Conservation (phyloP, 257 asterid genomes). For the Gynochthodes officinalis region DNA sequence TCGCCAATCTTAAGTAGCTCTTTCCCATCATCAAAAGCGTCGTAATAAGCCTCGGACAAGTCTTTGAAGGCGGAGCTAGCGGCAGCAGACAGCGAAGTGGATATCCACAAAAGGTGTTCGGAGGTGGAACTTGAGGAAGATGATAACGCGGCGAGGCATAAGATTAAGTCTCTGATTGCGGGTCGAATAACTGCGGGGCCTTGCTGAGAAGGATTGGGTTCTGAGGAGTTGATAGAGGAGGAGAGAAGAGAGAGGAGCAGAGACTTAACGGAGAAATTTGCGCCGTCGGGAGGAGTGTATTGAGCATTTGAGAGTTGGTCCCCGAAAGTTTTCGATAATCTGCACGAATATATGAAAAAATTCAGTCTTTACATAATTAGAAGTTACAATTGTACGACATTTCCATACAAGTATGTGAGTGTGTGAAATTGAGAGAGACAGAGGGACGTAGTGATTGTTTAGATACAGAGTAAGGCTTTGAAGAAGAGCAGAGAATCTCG, state of each 20-base stretch:
- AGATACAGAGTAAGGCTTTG: constrained; percentile 38
- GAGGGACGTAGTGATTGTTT: neutral
- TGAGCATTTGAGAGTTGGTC: constrained; percentile 39
- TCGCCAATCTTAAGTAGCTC: constrained; percentile 46
- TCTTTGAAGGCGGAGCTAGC: constrained; percentile 51
- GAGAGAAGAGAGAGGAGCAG: constrained; percentile 52
- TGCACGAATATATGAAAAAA: constrained; percentile 24
- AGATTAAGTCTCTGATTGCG: constrained; percentile 43
- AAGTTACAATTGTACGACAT: neutral
- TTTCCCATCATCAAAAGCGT: constrained; percentile 20
- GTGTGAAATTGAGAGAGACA: neutral
- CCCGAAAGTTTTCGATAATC: constrained; percentile 48
- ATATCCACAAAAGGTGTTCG: constrained; percentile 70
- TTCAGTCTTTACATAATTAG: neutral
- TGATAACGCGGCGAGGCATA: constrained; percentile 76
- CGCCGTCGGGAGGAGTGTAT: constrained; percentile 58
- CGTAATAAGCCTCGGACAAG: constrained; percentile 41
- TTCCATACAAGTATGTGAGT: neutral
- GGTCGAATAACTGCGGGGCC: constrained; percentile 17
- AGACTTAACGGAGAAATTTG: constrained; percentile 61
- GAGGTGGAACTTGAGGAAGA: constrained; percentile 52
- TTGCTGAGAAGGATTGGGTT: neutral
- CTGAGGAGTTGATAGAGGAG: neutral
- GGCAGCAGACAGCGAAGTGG: constrained; percentile 40
- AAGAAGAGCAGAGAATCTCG: constrained; percentile 37